These are phyloP conservation scores for Hypoxylon rickii DNA, from an alignment of 495 filamentous ascomycete genomes.

Conservation along the genomic window DNA sequence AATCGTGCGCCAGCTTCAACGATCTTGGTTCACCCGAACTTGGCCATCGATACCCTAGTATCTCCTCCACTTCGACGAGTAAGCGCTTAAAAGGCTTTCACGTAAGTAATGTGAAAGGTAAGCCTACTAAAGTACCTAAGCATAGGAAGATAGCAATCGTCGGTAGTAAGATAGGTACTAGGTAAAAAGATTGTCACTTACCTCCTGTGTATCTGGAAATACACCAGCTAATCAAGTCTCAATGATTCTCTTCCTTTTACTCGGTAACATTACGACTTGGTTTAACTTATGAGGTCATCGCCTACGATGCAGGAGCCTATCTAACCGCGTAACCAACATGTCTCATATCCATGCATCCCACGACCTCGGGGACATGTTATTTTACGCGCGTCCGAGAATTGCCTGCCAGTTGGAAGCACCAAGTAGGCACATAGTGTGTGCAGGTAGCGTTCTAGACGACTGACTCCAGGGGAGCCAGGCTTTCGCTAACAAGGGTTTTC, in stretches of 20 bases:
- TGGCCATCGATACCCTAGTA: constrained; percentile 16
- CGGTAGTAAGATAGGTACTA: neutral
- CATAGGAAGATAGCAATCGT: too few relatives aligned
- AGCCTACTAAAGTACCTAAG: neutral
- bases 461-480: too few relatives aligned
- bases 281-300: constrained; percentile 15
- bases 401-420: constrained; percentile 11
- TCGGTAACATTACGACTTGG: neutral
- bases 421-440: neutral
- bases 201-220: neutral
- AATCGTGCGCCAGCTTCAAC: constrained; percentile 22
- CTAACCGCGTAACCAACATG: constrained; percentile 6
- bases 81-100: constrained; percentile 15
- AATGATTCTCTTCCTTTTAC: neutral
- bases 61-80: constrained; percentile 16
- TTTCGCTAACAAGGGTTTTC: constrained; percentile 17
- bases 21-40: constrained; percentile 33
- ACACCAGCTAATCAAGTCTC: too few relatives aligned
- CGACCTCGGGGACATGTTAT: constrained; percentile 1
- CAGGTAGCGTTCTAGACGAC: neutral
- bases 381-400: constrained; percentile 1
- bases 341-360: constrained; percentile 5
- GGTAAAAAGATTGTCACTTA: neutral
- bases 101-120: neutral
- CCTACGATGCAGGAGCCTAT: neutral